phyloP scores from a whole-genome alignment of 306 rosid genomes.

The Hylodesmum podocarpum region DNA sequence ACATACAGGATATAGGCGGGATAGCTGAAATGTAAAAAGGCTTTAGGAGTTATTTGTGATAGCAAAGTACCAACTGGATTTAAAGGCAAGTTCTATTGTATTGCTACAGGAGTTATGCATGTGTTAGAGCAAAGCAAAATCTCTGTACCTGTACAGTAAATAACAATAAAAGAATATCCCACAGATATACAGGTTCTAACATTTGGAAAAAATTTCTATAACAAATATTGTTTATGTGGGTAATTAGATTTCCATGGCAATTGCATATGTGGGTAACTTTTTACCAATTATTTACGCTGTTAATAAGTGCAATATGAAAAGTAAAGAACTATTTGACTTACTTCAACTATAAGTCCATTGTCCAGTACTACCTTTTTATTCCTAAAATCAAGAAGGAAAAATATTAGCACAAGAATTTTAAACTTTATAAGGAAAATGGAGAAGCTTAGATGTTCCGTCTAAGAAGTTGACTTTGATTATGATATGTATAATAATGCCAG shows the following conservation, averaged over 20 bases:
- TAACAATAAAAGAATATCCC: neutral
- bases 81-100: too few species aligned
- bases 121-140: too few species aligned
- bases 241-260: neutral
- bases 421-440: slow-evolving; percentile 19
- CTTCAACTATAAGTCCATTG: slow-evolving; percentile 75
- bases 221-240: neutral
- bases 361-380: slow-evolving; percentile 69
- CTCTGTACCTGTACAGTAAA: neutral
- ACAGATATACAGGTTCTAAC: neutral
- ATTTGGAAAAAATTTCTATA: neutral
- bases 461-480: slow-evolving; percentile 1
- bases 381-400: slow-evolving; percentile 41
- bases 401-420: slow-evolving; percentile 18
- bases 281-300: neutral
- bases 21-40: too few species aligned
- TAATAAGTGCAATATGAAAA: slow-evolving; percentile 10
- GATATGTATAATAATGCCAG: slow-evolving; percentile 11
- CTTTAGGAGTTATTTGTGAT: too few species aligned
- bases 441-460: neutral
- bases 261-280: neutral
- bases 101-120: too few species aligned
- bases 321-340: slow-evolving; percentile 44
- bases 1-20: too few species aligned
- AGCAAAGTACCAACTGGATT: too few species aligned